phyloP scores from a whole-genome alignment of 495 filamentous ascomycete species.

The Neurospora tetraspora region DNA sequence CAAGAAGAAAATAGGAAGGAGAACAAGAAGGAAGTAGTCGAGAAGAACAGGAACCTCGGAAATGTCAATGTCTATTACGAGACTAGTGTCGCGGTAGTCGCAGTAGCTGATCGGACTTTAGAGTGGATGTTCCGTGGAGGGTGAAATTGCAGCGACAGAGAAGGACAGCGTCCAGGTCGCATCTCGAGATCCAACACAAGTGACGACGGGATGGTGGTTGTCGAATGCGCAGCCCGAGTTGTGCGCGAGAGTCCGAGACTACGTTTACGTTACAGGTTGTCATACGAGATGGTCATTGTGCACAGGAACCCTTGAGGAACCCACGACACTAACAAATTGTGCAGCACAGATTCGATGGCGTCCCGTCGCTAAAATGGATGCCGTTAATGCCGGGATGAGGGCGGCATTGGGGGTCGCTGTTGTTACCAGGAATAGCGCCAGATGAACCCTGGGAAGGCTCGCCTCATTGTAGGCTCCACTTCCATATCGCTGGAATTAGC shows the following conservation, averaged over 20 bases:
- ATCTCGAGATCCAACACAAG: neutral
- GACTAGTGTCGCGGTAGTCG: neutral
- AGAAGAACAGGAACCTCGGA: neutral
- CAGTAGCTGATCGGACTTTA: neutral
- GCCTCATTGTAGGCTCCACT: neutral
- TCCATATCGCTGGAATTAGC: neutral
- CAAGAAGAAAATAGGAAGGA: neutral
- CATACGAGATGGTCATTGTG: neutral
- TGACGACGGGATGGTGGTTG: neutral
- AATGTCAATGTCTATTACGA: neutral
- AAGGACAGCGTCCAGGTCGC: neutral
- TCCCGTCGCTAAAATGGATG: neutral
- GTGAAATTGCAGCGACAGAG: neutral
- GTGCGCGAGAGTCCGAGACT: neutral
- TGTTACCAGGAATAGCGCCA: neutral
- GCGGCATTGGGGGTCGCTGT: neutral
- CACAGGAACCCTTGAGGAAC: neutral
- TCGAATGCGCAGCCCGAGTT: neutral
- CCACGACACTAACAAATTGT: neutral
- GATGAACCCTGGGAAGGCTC: neutral
- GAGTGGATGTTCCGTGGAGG: neutral
- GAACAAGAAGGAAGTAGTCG: neutral
- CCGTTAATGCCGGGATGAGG: neutral
- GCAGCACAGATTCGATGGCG: neutral
- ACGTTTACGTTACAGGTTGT: neutral